phyloP scores from a whole-genome alignment of 1,139 yeast genomes.

The Casaregolazyma lundiana region DNA sequence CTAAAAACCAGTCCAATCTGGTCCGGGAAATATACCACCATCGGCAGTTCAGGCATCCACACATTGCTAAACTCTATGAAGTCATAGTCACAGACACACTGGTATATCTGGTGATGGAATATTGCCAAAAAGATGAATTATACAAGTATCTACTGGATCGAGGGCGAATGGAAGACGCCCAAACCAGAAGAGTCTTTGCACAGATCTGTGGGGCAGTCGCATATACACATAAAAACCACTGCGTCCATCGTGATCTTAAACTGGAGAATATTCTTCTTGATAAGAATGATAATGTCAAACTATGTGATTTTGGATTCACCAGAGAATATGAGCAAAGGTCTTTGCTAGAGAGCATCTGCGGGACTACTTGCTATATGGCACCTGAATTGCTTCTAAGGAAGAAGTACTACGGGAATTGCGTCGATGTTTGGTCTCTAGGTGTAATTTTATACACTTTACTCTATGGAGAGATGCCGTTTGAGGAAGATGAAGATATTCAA shows the following conservation, averaged over 20 bases:
- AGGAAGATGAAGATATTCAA: constrained; percentile 64
- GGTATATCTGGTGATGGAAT: constrained; percentile 86
- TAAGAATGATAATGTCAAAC: constrained; percentile 61
- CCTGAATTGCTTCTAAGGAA: constrained; percentile 74
- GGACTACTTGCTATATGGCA: constrained; percentile 95
- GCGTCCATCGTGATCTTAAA: constrained; percentile 88
- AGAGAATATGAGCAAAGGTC: constrained; percentile 61
- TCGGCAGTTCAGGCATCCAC: constrained; percentile 75
- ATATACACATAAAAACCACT: constrained; percentile 74
- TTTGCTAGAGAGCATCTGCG: constrained; percentile 81
- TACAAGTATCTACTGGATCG: constrained; percentile 61
- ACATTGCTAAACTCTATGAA: constrained; percentile 81
- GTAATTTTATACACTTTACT: constrained; percentile 85
- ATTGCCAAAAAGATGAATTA: constrained; percentile 80
- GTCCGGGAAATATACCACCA: constrained; percentile 90
- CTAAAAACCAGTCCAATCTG: constrained; percentile 79
- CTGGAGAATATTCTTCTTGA: constrained; percentile 80
- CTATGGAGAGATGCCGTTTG: constrained; percentile 89
- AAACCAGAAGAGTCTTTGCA: constrained; percentile 58
- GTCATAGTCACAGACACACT: constrained; percentile 73
- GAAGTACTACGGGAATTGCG: constrained; percentile 67
- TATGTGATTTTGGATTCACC: constrained; percentile 93
- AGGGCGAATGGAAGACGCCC: constrained; percentile 46
- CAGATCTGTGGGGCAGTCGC: constrained; percentile 81
- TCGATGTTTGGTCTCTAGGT: constrained; percentile 92